Evolutionary conservation across 345 rosid genomes (phyloP), one percentile per base, ranked within the genome.

Genomic region (Arabidopsis suecica): DNA sequence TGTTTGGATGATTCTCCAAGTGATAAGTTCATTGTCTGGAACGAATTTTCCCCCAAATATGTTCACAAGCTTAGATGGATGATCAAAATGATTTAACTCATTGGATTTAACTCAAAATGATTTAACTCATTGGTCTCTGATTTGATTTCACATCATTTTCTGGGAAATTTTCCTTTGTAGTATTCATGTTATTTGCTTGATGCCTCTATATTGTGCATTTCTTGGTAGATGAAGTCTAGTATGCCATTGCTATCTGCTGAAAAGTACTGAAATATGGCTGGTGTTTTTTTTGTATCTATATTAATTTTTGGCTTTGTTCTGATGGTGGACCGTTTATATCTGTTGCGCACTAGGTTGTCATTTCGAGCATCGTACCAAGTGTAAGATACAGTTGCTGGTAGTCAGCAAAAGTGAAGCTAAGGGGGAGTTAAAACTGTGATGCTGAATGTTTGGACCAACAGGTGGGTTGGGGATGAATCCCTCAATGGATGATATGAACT

Each of bases 401-500:
- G 65, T 71, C 54, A 76, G 72, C 48, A 41, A 51, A 61, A 25
- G 78, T 67, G 71, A 73, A 80, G 65, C 71, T 48, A 12, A 63
- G 81, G 81, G n/a, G 78, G 66, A 71, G 72, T 76, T 81, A 64
- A 45, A 69, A 79, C 79, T 87, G 89, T 88, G 90, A 89, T 93
- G 96, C 98, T 87, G 93, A 84, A 93, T 93, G 98, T 88, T 92
- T 84, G 88, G 89, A 68, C 88, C 96, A 33, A 79, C 81, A 44
- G 81, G 91, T 81, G 97, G 91, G 78, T 67, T 84, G 73, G 90
- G 88, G 84, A 93, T 95, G 96, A 88, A 95, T 85, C 85, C 97
- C 74, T 47, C 94, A 3, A 93, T 95, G 91, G 96, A 93, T 89
- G 98, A 90, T 79, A 92, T 95, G 82, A 95, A 88, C 85, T 84